Percentiles rank a stretch among this genome's conserved stretches.
Conservation (phyloP, 2,329 filamentous ascomycete species). For the Pseudogymnoascus sp. region DNA sequence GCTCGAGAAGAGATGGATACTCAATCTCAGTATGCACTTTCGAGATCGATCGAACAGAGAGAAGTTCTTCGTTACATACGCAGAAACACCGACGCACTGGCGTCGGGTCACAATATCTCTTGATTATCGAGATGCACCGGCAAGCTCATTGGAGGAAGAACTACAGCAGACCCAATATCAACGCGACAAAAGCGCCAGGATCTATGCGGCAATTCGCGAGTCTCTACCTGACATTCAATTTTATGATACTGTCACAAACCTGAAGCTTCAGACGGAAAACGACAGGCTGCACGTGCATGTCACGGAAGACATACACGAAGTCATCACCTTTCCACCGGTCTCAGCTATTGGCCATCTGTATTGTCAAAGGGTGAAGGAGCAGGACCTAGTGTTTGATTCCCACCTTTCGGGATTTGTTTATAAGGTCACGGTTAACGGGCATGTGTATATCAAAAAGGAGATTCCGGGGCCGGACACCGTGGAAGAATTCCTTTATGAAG, state of each 20-base stretch:
- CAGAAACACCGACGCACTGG: constrained; percentile 72
- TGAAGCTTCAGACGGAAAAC: constrained; percentile 84
- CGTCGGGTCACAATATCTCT: constrained; percentile 85
- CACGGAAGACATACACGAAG: constrained; percentile 85
- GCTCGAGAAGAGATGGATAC: constrained; percentile 82
- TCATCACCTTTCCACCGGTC: constrained; percentile 74
- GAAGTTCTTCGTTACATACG: constrained; percentile 97
- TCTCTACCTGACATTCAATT: constrained; percentile 92
- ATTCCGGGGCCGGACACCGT: constrained; percentile 93
- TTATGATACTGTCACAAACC: constrained; percentile 90
- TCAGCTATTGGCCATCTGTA: constrained; percentile 67
- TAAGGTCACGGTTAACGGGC: constrained; percentile 67
- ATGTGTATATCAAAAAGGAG: constrained; percentile 87
- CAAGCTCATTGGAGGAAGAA: constrained; percentile 79
- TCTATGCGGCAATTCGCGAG: constrained; percentile 90
- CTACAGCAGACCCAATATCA: constrained; percentile 72
- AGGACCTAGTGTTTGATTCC: constrained; percentile 73
- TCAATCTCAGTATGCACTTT: constrained; percentile 98
- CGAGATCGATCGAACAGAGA: constrained; percentile 85
- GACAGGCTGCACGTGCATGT: constrained; percentile 91
- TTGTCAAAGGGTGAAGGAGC: constrained; percentile 61
- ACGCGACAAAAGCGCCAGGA: constrained; percentile 83
- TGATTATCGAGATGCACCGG: constrained; percentile 77
- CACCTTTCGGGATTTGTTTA: constrained; percentile 98
- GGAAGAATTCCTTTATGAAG: constrained; percentile 95